These are phyloP conservation scores for Candida maesae DNA, from an alignment of 805 yeast species.

Conservation along the genomic window DNA sequence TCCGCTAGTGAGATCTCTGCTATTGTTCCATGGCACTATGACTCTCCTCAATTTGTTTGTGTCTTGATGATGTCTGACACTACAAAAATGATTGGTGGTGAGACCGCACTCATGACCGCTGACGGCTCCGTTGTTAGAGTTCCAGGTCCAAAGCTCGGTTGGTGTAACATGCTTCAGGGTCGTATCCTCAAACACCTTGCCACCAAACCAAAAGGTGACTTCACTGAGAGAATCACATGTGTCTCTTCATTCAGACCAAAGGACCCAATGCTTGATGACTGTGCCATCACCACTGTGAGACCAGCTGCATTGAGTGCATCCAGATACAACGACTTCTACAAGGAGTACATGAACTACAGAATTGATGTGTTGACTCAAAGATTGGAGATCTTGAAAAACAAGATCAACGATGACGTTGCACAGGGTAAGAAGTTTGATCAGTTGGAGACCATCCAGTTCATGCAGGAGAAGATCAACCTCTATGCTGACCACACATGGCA, in stretches of 20 bases:
- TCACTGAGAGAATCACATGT: slow-evolving; percentile 39
- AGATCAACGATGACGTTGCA: slow-evolving; percentile 21
- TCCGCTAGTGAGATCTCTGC: slow-evolving; percentile 38
- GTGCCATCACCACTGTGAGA: slow-evolving; percentile 39
- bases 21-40: slow-evolving; percentile 60
- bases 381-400: slow-evolving; percentile 26
- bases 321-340: slow-evolving; percentile 36
- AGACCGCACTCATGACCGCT: slow-evolving; percentile 44
- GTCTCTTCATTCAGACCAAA: slow-evolving; percentile 42
- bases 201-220: slow-evolving; percentile 37
- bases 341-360: slow-evolving; percentile 38
- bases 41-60: slow-evolving; percentile 62
- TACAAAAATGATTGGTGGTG: slow-evolving; percentile 56
- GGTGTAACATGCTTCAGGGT: slow-evolving; percentile 48
- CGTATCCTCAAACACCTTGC: slow-evolving; percentile 44
- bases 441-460: slow-evolving; percentile 30
- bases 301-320: slow-evolving; percentile 37
- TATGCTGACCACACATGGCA: slow-evolving; percentile 32
- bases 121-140: slow-evolving; percentile 24
- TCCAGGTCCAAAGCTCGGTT: slow-evolving; percentile 44
- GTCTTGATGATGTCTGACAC: slow-evolving; percentile 62
- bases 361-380: slow-evolving; percentile 33
- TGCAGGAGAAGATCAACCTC: slow-evolving; percentile 26
- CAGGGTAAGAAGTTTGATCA: slow-evolving; percentile 35
- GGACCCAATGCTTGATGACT: slow-evolving; percentile 34